phyloP scores from a whole-genome alignment of 257 asterid genomes.

The Anisodus acutangulus region DNA sequence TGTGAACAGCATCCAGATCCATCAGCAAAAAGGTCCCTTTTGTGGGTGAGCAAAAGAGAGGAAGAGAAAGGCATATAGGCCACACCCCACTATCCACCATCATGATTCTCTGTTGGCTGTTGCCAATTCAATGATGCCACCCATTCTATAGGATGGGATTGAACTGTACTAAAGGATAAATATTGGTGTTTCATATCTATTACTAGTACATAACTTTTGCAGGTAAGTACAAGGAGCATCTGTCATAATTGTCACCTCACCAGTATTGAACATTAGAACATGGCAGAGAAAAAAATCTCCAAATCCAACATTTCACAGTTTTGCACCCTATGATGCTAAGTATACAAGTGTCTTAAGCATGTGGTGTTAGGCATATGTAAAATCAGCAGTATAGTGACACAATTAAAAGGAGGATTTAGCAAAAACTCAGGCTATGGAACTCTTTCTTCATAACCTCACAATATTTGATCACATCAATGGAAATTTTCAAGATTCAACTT shows the following conservation, averaged over 20 bases:
- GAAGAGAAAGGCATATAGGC: background rate
- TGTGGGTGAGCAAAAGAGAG: background rate
- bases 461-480: background rate
- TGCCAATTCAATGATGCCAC: background rate
- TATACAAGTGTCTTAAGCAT: background rate
- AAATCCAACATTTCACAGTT: slow-evolving; percentile 21
- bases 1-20: background rate
- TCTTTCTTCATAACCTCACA: background rate
- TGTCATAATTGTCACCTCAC: slow-evolving; percentile 5
- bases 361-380: background rate
- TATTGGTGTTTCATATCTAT: background rate
- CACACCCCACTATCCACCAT: slow-evolving; percentile 6
- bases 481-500: background rate
- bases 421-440: background rate
- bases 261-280: background rate
- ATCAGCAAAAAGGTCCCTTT: background rate
- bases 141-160: background rate
- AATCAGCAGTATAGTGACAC: background rate
- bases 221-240: background rate
- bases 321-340: slow-evolving; percentile 4
- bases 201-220: background rate
- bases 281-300: background rate
- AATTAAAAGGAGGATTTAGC: background rate
- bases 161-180: background rate
- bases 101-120: background rate